These are phyloP conservation scores for Nidularia pulvinata DNA, from an alignment of 768 basidiomycete species.

Conservation along the genomic window DNA sequence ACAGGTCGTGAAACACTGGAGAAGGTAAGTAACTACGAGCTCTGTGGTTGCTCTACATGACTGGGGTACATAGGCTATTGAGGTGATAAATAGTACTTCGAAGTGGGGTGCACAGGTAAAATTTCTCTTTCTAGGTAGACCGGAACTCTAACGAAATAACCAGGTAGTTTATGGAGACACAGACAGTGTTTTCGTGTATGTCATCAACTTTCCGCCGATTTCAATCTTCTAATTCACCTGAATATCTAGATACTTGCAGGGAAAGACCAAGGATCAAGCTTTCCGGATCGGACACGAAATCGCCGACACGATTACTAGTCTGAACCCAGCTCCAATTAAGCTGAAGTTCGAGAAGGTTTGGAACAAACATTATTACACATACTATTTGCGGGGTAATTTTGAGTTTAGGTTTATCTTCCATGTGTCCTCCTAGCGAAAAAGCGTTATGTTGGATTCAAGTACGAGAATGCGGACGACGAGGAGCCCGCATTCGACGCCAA, in stretches of 20 bases:
- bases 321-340: conserved; percentile 91
- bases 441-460: conserved; percentile 97
- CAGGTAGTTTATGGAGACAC: conserved; percentile 97
- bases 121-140: not conserved
- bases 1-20: conserved; percentile 95
- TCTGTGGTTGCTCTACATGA: not conserved
- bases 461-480: conserved; percentile 77
- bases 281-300: conserved; percentile 94
- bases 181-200: conserved; percentile 87
- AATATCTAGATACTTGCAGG: conserved; percentile 63
- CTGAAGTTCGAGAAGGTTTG: conserved; percentile 96
- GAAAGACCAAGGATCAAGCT: conserved; percentile 91
- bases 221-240: not conserved
- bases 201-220: conserved; percentile 1
- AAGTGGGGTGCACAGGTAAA: conserved; percentile 83
- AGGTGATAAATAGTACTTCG: conserved; percentile 67
- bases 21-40: conserved; percentile 50
- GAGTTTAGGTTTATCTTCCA: conserved; percentile 87
- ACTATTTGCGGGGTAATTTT: not conserved
- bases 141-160: conserved; percentile 1
- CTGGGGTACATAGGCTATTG: conserved; percentile 63
- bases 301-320: conserved; percentile 79
- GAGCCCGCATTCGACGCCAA: conserved; percentile 93
- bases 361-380: not conserved
- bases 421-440: conserved; percentile 98